Base-by-base conservation (phyloP, 306 rosid genomes). In the Pueraria montana region DNA sequence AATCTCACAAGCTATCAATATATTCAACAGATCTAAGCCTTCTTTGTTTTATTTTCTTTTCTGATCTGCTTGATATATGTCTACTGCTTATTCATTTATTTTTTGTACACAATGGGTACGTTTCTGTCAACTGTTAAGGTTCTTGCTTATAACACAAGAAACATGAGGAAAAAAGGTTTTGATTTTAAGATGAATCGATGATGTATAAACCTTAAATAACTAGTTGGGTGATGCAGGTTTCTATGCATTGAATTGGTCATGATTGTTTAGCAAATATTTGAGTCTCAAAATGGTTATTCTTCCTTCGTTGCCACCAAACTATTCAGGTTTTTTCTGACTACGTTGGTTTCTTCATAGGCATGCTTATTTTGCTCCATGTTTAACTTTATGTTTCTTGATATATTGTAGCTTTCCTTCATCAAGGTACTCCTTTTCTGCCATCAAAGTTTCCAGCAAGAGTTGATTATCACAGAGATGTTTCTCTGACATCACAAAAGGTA, bases 371-470 rank as follows among this genome's bases (percentile, higher is more conserved):
- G 17, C 27, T 48, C 72, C 72, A 5, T 67, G 43, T 45, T 68
- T 70, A 53, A 76, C 78, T 67, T 66, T 27, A 48, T 34, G n/a
- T 55, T 78, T 63, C 59, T 74, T 69, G 27, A 46, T 82, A 26
- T 63, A 6, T 79, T 63, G 24, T 64, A 91, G 94, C 86, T 68
- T 86, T 88, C 76, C 38, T 80, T 87, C 85, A 7, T 73, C 82
- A 20, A 73, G 48, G 53, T 72, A 82, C 81, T 82, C 63, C 89
- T 27, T 87, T 80, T 65, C 84, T 66, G 9, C 84, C 87, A 45
- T 84, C 82, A 27, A 89, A 85, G 81, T 70, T 79, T 82, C 40
- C 36, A 13, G 16, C 36, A 26, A 80, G 83, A 80, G 80, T 82
- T 77, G 78, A 65, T 79, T 20, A 69, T 8, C 77, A 26, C 82